phyloP scores from a whole-genome alignment of 352 stramenopile genomes.

The Phytophthora nicotianae region DNA sequence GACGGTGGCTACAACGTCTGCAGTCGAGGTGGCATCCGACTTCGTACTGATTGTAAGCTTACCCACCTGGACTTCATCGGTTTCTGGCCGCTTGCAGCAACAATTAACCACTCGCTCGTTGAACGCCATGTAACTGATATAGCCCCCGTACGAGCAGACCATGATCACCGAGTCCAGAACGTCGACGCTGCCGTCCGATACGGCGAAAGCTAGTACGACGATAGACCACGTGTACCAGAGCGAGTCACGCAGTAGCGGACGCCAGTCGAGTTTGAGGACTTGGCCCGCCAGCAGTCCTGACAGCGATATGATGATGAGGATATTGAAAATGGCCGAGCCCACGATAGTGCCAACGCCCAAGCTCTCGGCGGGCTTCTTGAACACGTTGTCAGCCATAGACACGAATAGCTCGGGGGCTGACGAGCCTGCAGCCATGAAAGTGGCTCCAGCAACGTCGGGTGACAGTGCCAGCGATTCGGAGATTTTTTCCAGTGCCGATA shows the following conservation, averaged over 20 bases:
- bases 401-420: slow-evolving; percentile 87
- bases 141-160: slow-evolving; percentile 69
- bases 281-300: slow-evolving; percentile 70
- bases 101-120: slow-evolving; percentile 61
- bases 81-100: slow-evolving; percentile 58
- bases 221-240: slow-evolving; percentile 80
- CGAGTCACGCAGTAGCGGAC: slow-evolving; percentile 79
- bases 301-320: slow-evolving; percentile 87
- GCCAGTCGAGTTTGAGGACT: slow-evolving; percentile 73
- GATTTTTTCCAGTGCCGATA: slow-evolving; percentile 79
- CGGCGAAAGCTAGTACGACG: slow-evolving; percentile 53
- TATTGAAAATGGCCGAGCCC: slow-evolving; percentile 89
- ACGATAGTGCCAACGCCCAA: slow-evolving; percentile 84
- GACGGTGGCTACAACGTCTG: slow-evolving; percentile 16
- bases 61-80: slow-evolving; percentile 19
- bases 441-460: slow-evolving; percentile 80
- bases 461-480: slow-evolving; percentile 64
- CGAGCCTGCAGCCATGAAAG: slow-evolving; percentile 85
- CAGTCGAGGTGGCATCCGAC: slow-evolving; percentile 8
- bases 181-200: slow-evolving; percentile 67
- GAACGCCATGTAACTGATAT: slow-evolving; percentile 79
- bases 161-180: slow-evolving; percentile 66
- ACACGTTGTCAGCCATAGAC: slow-evolving; percentile 78
- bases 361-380: slow-evolving; percentile 66
- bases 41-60: slow-evolving; percentile 5